phyloP scores from a whole-genome alignment of 768 basidiomycete genomes.

The Lentinula detonsa region DNA sequence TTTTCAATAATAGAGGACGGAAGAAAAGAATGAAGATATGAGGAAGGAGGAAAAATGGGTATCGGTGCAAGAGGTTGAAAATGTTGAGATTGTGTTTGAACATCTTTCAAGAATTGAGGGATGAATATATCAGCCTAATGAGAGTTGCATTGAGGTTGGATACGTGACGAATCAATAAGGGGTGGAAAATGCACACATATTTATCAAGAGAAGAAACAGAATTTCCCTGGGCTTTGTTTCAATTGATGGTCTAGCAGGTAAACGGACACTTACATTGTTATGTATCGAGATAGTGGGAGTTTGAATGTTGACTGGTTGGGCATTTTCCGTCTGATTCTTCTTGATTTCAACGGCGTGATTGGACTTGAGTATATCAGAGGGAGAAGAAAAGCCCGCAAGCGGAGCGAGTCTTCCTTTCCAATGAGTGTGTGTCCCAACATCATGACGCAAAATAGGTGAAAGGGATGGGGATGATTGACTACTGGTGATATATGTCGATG shows the following conservation, averaged over 20 bases:
- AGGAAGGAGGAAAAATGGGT: conserved; percentile 33
- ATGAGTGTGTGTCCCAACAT: conserved; percentile 24
- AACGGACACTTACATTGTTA: conserved; percentile 1
- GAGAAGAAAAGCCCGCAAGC: conserved; percentile 32
- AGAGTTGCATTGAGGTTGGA: background rate
- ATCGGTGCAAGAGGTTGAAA: conserved; percentile 35
- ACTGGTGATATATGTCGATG: background rate
- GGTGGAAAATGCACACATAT: conserved; percentile 28
- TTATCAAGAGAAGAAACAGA: conserved; percentile 27
- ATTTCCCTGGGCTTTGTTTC: background rate
- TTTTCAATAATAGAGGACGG: conserved; percentile 29
- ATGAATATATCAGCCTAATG: conserved; percentile 40
- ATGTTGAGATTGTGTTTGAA: conserved; percentile 38
- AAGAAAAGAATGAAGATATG: conserved; percentile 36
- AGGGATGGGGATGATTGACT: background rate
- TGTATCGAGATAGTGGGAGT: background rate
- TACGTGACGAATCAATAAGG: background rate
- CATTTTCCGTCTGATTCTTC: conserved; percentile 5
- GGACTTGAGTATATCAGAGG: conserved; percentile 21
- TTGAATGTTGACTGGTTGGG: background rate
- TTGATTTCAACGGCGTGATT: conserved; percentile 12
- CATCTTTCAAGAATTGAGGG: conserved; percentile 42
- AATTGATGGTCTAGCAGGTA: background rate
- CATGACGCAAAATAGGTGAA: background rate
- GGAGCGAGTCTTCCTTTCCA: conserved; percentile 39